phyloP scores from a whole-genome alignment of 345 rosid species.

The Lepidium aucheri region DNA sequence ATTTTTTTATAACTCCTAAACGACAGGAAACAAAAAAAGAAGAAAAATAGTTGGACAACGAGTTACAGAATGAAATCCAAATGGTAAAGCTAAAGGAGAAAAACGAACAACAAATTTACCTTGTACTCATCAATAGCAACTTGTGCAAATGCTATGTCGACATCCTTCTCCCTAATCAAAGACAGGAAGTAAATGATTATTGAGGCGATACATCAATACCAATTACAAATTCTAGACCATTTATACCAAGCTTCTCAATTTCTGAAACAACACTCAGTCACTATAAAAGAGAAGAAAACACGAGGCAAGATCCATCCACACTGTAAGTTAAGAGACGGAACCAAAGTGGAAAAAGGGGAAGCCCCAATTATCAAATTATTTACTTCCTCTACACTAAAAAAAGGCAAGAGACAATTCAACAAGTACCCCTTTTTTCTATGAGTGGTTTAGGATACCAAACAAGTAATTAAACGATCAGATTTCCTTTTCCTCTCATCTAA shows the following conservation, averaged over 20 bases:
- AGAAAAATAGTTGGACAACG: not conserved
- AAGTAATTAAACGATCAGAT: not conserved
- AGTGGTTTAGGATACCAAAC: not conserved
- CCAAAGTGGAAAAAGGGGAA: not conserved
- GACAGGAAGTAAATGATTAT: constrained; percentile 1
- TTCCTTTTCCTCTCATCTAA: not conserved
- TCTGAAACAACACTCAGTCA: not conserved
- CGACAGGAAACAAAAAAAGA: not conserved
- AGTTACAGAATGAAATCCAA: not conserved
- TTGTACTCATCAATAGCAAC: constrained; percentile 90
- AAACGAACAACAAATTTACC: constrained; percentile 34
- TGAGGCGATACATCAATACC: not conserved
- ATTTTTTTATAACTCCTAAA: not conserved
- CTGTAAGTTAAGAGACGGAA: not conserved
- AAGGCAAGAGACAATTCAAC: not conserved
- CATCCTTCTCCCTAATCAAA: constrained; percentile 79
- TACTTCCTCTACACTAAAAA: not conserved
- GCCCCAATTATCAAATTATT: not conserved
- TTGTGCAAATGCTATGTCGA: constrained; percentile 86
- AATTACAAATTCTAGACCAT: not conserved
- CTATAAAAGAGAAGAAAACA: not conserved
- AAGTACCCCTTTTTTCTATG: not conserved
- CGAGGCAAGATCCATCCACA: not conserved
- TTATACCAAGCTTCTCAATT: constrained; percentile 2
- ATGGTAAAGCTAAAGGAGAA: not conserved